Evolutionary conservation across 1,284 basidiomycete genomes (phyloP).

Genomic region (Anthracocystis setariae): DNA sequence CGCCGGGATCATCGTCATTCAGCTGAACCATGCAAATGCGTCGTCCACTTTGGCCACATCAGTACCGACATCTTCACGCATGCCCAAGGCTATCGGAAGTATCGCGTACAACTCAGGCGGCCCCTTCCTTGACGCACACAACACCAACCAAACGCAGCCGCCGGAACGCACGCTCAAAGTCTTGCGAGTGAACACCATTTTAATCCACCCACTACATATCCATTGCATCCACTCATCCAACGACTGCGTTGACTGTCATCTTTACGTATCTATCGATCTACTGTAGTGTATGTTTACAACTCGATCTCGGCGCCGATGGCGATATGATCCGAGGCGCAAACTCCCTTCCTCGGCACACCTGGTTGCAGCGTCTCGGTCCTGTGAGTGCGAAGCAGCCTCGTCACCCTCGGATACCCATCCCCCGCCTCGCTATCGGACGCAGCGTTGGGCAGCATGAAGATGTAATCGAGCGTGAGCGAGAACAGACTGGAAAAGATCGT

Average conservation of each 20-base stretch:
- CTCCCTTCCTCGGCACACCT: conserved; percentile 81
- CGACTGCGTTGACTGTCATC: neutral
- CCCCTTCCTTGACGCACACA: too few relatives aligned
- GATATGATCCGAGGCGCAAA: conserved; percentile 88
- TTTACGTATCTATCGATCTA: too few relatives aligned
- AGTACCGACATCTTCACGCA: too few relatives aligned
- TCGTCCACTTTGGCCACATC: too few relatives aligned
- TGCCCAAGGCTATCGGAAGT: too few relatives aligned
- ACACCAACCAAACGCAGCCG: too few relatives aligned
- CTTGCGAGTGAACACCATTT: too few relatives aligned
- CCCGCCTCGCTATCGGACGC: neutral
- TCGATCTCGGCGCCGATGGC: conserved; percentile 73
- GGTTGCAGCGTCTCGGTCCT: conserved; percentile 74
- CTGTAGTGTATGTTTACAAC: conserved; percentile 4
- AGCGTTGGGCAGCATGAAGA: conserved; percentile 73
- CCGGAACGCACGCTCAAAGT: too few relatives aligned
- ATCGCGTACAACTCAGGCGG: too few relatives aligned
- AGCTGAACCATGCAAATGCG: too few relatives aligned
- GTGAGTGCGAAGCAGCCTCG: conserved; percentile 77
- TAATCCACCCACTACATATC: too few relatives aligned
- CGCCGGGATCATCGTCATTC: too few relatives aligned
- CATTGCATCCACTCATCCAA: neutral
- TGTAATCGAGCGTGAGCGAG: conserved; percentile 74
- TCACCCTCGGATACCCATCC: conserved; percentile 70
- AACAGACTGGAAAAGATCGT: conserved; percentile 64